These are phyloP conservation scores for Linum tenue DNA, from an alignment of 345 rosid species.

Conservation along the genomic window DNA sequence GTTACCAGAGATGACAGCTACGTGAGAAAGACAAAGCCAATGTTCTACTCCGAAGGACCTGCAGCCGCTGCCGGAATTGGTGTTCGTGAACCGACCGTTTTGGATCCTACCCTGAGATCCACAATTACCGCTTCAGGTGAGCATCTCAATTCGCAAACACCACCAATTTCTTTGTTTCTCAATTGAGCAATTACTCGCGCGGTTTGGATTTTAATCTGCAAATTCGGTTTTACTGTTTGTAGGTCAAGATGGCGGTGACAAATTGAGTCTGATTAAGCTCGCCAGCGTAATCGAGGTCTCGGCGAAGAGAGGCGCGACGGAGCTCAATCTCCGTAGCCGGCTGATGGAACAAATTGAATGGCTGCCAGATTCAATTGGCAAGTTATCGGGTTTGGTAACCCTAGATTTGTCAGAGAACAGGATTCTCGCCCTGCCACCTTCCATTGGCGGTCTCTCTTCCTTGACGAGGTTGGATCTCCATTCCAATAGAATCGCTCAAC, in stretches of 20 bases:
- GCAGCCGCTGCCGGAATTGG: slow-evolving; percentile 25
- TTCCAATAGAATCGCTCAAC: slow-evolving; percentile 58
- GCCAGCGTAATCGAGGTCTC: slow-evolving; percentile 87
- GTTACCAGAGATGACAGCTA: slow-evolving; percentile 66
- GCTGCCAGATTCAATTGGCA: slow-evolving; percentile 96
- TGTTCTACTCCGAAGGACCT: slow-evolving; percentile 39
- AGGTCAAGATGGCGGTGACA: slow-evolving; percentile 72
- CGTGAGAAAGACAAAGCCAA: slow-evolving; percentile 46
- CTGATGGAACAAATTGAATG: slow-evolving; percentile 83
- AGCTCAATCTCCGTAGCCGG: slow-evolving; percentile 71
- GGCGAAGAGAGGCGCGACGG: slow-evolving; percentile 68
- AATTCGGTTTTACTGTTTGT: slow-evolving; percentile 9
- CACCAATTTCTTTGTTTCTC: neutral
- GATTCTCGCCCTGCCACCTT: slow-evolving; percentile 47
- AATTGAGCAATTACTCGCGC: neutral
- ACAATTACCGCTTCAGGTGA: slow-evolving; percentile 39
- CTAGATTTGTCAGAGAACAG: slow-evolving; percentile 83
- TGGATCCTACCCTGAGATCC: slow-evolving; percentile 49
- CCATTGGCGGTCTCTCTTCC: slow-evolving; percentile 74
- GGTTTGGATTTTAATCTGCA: neutral
- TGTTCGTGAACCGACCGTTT: slow-evolving; percentile 34
- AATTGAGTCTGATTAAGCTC: slow-evolving; percentile 79
- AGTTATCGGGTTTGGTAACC: slow-evolving; percentile 51
- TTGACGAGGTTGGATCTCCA: slow-evolving; percentile 69
- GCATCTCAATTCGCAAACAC: slow-evolving; percentile 6